Evolutionary conservation across 2,329 filamentous ascomycete species (phyloP).

Genomic region (Westerdykella sp.): DNA sequence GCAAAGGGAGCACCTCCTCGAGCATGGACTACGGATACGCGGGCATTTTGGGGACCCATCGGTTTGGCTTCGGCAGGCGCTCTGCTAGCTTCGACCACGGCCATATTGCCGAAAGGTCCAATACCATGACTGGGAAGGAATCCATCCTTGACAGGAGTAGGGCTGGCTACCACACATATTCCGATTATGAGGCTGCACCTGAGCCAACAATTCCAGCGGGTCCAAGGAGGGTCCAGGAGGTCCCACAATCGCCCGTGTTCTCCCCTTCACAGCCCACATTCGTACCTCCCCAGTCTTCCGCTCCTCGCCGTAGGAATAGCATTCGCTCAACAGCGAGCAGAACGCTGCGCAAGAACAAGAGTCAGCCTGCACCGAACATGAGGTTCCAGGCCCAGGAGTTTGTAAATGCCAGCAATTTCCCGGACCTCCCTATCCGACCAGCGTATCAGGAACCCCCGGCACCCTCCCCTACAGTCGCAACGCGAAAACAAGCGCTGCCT

Average conservation of each 20-base stretch:
- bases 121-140: constrained; percentile 31
- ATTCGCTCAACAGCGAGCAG: constrained; percentile 51
- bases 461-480: constrained; percentile 49
- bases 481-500: constrained; percentile 41
- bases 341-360: constrained; percentile 40
- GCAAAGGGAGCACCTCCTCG: constrained; percentile 64
- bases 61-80: constrained; percentile 50
- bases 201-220: constrained; percentile 78
- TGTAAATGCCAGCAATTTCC: constrained; percentile 42
- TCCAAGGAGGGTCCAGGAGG: constrained; percentile 53
- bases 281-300: constrained; percentile 37
- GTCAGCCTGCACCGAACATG: constrained; percentile 38
- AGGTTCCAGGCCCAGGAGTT: constrained; percentile 45
- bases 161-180: constrained; percentile 41
- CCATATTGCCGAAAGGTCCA: constrained; percentile 15
- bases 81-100: constrained; percentile 69
- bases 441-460: constrained; percentile 45
- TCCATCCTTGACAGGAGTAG: constrained; percentile 42
- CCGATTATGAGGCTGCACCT: constrained; percentile 73
- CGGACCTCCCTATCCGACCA: constrained; percentile 40
- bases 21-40: constrained; percentile 61
- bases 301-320: constrained; percentile 52
- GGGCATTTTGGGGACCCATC: constrained; percentile 53
- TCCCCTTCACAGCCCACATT: constrained; percentile 32
- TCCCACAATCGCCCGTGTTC: constrained; percentile 35